Base-by-base conservation (phyloP, 164 flowering plant species). In the Chimonanthus praecox region DNA sequence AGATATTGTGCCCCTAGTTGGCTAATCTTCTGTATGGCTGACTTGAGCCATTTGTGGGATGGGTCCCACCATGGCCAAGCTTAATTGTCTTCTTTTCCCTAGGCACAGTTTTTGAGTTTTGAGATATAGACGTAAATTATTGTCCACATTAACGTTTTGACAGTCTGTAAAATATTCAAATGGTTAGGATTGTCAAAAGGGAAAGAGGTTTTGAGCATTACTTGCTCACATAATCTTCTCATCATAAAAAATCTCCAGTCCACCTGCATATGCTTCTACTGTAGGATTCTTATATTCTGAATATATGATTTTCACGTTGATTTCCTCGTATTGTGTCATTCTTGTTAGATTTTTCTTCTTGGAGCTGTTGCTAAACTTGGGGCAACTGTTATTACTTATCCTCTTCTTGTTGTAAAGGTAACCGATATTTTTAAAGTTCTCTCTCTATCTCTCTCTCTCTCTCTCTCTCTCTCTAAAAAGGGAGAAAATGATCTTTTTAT, bases 291-390 rank as follows among this genome's bases (percentile, higher is more conserved):
- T 33, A 33, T 33, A 33, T 33, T 33, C 33, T 33, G 33, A 33
- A 33, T 33, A 33, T 33, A 33, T 33, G 33, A 33, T 54, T 54
- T 54, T n/a, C 16, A n/a, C 60, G 16, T 10, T n/a, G 4, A n/a
- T 11, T 13, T 54, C 11, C 60, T 54, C 64, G 67, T 48, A 18
- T 50, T 60, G 8, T 71, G 8, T 5, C 16, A 6, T 72, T 7
- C 49, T 21, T 76, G 77, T 50, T 74, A 93, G 98, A 79, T 92
- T 77, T 93, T 93, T 85, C 84, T 95, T 79, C 92, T 95, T 78
- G 98, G 97, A 77, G 99, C 99, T 80, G 67, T 91, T 77, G 98
- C 99, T 61, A 95, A 95, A 84, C 96, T 95, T 80, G 99, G 98
- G 76, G 99, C 99, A 47, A 95, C 99, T 65, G 85, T 93, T 13